Evolutionary conservation across 2,329 filamentous ascomycete species (phyloP).

Genomic region (Ophiosphaerella korrae): DNA sequence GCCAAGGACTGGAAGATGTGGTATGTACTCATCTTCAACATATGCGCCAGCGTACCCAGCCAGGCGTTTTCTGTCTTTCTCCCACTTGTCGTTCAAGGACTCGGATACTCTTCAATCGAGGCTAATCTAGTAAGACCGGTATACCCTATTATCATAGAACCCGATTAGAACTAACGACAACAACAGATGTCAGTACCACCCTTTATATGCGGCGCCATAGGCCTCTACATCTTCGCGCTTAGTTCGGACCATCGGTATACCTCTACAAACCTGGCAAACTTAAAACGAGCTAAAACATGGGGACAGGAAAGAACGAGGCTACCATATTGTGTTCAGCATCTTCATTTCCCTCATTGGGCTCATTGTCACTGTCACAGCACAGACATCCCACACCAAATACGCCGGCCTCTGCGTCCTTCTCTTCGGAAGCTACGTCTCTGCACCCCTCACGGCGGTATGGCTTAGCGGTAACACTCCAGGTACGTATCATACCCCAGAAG

Average conservation of each 20-base stretch:
- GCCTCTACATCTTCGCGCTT: conserved; percentile 52
- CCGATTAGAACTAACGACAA: background rate
- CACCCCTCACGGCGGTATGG: conserved; percentile 31
- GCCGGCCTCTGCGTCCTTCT: conserved; percentile 28
- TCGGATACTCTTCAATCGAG: conserved; percentile 22
- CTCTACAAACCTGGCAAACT: too few relatives aligned
- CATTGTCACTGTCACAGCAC: conserved; percentile 16
- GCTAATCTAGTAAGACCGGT: conserved; percentile 21
- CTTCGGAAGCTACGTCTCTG: conserved; percentile 28
- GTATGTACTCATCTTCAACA: conserved; percentile 42
- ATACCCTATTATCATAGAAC: background rate
- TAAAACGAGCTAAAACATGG: background rate
- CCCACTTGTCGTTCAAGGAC: conserved; percentile 53
- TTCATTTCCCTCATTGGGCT: conserved; percentile 48
- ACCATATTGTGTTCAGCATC: conserved; percentile 53
- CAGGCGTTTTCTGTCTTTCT: conserved; percentile 49
- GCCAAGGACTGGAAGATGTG: conserved; percentile 28
- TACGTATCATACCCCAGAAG: conserved; percentile 2
- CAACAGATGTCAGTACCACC: conserved; percentile 53
- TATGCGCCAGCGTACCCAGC: conserved; percentile 51
- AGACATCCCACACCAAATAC: conserved; percentile 13
- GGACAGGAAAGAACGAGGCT: conserved; percentile 21
- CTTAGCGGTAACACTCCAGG: conserved; percentile 29
- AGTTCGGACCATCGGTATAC: conserved; percentile 48
- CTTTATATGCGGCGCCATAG: conserved; percentile 53